Evolutionary conservation across 2,329 filamentous ascomycete genomes (phyloP), one percentile per base, ranked within the genome.

Genomic region (Fusarium dlaminii): DNA sequence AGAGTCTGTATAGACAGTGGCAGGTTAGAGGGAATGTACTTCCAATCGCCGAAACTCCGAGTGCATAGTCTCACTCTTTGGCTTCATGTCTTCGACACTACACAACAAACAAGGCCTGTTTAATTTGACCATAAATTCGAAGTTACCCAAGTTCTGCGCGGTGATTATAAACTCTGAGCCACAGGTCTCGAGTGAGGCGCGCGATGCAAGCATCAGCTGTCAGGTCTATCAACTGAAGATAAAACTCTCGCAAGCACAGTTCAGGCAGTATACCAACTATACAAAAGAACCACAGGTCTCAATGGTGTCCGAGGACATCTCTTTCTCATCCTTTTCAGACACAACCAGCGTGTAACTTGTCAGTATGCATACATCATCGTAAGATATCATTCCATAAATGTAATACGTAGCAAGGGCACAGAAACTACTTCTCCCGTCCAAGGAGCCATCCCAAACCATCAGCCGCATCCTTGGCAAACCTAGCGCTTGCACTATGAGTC

Each of bases 381-480:
- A 10, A 24, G 0, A 2, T 8, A 10, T 18, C 0, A 0, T 34
- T 8, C 0, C 10, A 24, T 24, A 14, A 4, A 10, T 13, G 0
- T 20, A 14, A 4, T 51, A 24, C 8, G 11, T 32, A n/a, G 0
- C 5, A 32, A 12, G 1, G 6, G 4, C 45, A 15, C 27, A 10
- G 0, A 5, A n/a, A 12, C 29, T 57, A 57, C 3, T 34, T 20
- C 2, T 34, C 10, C 2, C 11, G n/a, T 3, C 39, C 30, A 10
- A 58, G 40, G 1, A 58, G 11, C 55, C 39, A 58, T 13, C 55
- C 55, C 55, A 58, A 29, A 2, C 55, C 55, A 46, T 17, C 9
- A 17, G 8, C 40, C 4, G 55, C 55, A 3, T 58, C 55, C 18
- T 48, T 14, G 7, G 24, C 14, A 58, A 48, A 58, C 20, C 39